Evolutionary conservation across 1,284 basidiomycete genomes (phyloP).

Genomic region (Boletus sp.): DNA sequence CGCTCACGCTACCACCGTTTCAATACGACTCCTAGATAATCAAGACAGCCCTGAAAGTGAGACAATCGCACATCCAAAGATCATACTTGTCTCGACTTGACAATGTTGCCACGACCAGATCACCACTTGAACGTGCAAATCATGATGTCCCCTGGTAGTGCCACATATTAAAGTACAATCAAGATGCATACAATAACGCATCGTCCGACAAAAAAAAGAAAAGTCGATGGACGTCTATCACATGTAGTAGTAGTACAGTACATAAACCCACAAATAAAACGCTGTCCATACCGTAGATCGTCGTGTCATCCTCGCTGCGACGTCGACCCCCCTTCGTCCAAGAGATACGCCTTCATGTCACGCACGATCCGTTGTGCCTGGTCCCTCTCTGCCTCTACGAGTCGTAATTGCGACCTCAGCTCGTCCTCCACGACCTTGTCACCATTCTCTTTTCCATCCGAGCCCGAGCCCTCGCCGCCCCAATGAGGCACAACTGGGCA

Average conservation of each 20-base stretch:
- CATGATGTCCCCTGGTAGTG: too few relatives aligned
- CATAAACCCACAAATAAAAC: not conserved
- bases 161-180: not conserved
- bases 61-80: too few relatives aligned
- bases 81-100: too few relatives aligned
- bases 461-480: not conserved
- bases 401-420: constrained; percentile 13
- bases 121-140: too few relatives aligned
- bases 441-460: not conserved
- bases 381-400: constrained; percentile 25
- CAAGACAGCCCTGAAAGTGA: too few relatives aligned
- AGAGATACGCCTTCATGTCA: constrained; percentile 18
- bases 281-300: not conserved
- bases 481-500: not conserved
- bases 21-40: too few relatives aligned
- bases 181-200: not conserved
- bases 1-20: too few relatives aligned
- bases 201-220: not conserved
- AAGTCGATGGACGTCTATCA: not conserved
- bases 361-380: constrained; percentile 16
- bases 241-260: not conserved
- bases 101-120: too few relatives aligned
- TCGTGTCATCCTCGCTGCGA: not conserved
- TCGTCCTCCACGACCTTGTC: constrained; percentile 7
- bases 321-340: constrained; percentile 9